Conservation (phyloP, 2,329 filamentous ascomycete species). For the Penicillium expansum region DNA sequence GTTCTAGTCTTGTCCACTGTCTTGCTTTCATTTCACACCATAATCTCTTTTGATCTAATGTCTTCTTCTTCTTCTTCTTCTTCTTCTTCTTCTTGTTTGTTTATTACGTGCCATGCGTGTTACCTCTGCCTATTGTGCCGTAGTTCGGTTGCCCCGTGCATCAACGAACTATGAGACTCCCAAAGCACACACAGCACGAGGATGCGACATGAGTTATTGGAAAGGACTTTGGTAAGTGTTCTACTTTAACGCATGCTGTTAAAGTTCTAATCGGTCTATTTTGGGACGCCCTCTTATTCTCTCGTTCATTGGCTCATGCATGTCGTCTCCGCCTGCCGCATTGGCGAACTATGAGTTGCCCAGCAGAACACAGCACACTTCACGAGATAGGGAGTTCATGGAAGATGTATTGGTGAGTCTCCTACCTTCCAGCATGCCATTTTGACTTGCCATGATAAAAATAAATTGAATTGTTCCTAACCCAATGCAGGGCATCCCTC, state of each 20-base stretch:
- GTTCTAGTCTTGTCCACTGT: not conserved
- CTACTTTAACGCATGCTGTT: not conserved
- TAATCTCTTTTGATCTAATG: not conserved
- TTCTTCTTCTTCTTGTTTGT: not conserved
- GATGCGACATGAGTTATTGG: not conserved
- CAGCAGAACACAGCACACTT: not conserved
- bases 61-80: no score
- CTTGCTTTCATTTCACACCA: not conserved
- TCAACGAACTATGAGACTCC: not conserved
- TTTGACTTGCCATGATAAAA: not conserved
- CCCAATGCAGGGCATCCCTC: not conserved
- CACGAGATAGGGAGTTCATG: not conserved
- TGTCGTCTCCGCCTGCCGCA: not conserved
- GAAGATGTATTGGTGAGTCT: not conserved
- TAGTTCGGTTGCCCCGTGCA: not conserved
- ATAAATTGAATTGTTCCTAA: not conserved
- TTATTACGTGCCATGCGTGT: not conserved
- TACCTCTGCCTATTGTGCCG: not conserved
- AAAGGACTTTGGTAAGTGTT: not conserved
- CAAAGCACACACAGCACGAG: not conserved
- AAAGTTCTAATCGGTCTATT: no score
- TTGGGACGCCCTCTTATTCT: no score
- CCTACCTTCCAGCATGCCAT: not conserved
- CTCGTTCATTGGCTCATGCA: no score
- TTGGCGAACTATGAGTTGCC: not conserved